Base-by-base conservation (phyloP, 345 rosid genomes). In the Diplotaxis tenuifolia region DNA sequence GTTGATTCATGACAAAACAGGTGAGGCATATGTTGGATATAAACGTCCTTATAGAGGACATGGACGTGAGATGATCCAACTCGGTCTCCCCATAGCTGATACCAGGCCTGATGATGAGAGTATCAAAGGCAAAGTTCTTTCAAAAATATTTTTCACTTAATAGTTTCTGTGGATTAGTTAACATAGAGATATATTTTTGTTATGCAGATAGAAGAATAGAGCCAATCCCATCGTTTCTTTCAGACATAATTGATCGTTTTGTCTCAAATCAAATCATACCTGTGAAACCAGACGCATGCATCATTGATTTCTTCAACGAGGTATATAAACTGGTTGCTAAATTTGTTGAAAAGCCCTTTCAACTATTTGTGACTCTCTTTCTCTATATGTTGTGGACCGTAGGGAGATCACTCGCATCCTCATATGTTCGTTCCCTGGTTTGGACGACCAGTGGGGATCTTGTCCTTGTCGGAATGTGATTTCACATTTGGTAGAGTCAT, bases 341-440 rank as follows among this genome's bases (percentile, higher is more conserved):
- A 21, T 53, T 68, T 1, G 6, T 20, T 53, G 58, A 38, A 28
- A 68, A 0, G 7, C 6, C 15, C 0, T 68, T n/a, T n/a, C 14
- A 70, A 61, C n/a, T 32, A 32, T 65, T 0, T 23, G 34, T 23
- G 19, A 45, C 50, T 45, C 50, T 42, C 49, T 42, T 16, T 29
- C 11, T 45, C 5, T 40, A 15, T 15, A 54, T 67, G 14, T 5
- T 64, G 52, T 50, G 73, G 27, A 71, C 45, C 62, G 47, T 68
- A 95, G 98, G 98, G 94, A 57, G 99, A 95, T 82, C 90, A 92
- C 82, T 92, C 94, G 14, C 92, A 81, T 81, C 99, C 99, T 62
- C 81, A 83, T 59, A 73, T 81, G 72, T 95, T 81, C 76, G 93
- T 86, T 29, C 66, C 86, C 21, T 92, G 93, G 94, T 92, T 82